phyloP scores from a whole-genome alignment of 2,329 filamentous ascomycete species.

The Pseudohalonectria lignicola region DNA sequence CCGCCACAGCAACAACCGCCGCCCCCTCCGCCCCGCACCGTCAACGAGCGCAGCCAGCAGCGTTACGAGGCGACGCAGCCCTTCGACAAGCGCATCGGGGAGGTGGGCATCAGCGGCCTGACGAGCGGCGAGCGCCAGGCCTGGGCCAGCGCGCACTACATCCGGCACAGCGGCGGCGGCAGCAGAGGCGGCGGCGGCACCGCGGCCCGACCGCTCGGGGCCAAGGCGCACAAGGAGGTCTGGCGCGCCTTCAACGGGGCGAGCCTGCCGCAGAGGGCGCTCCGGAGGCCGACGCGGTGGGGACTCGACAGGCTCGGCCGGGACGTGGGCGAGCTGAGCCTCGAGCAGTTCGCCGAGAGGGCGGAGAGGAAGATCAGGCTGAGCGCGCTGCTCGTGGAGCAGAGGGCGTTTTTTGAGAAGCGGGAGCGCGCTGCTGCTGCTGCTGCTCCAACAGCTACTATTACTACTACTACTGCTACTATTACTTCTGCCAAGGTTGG shows the following conservation, averaged over 20 bases:
- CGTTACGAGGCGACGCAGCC: slow-evolving; percentile 40
- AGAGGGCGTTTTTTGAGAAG: slow-evolving; percentile 29
- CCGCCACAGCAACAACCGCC: slow-evolving; percentile 14
- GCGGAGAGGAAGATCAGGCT: slow-evolving; percentile 29
- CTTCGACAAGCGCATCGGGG: slow-evolving; percentile 29
- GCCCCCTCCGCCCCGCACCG: slow-evolving; percentile 26
- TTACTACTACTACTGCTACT: background rate
- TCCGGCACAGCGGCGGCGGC: slow-evolving; percentile 24
- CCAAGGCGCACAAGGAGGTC: slow-evolving; percentile 43
- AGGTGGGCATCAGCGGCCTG: slow-evolving; percentile 31
- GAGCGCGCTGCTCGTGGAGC: slow-evolving; percentile 29
- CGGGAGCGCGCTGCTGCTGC: slow-evolving; percentile 16
- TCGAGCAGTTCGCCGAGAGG: slow-evolving; percentile 32
- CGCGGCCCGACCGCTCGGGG: slow-evolving; percentile 11
- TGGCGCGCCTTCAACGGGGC: slow-evolving; percentile 46
- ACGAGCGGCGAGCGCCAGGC: slow-evolving; percentile 35
- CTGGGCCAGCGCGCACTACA: slow-evolving; percentile 34
- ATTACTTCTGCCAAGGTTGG: no score
- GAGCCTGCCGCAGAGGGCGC: slow-evolving; percentile 34
- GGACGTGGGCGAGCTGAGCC: slow-evolving; percentile 34
- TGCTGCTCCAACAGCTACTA: no score
- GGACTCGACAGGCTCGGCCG: slow-evolving; percentile 38
- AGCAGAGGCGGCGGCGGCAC: slow-evolving; percentile 13
- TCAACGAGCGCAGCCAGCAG: slow-evolving; percentile 34
- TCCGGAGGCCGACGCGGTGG: slow-evolving; percentile 27